Conservation (phyloP, 208 protist genomes). For the Histomonas meleagridis region DNA sequence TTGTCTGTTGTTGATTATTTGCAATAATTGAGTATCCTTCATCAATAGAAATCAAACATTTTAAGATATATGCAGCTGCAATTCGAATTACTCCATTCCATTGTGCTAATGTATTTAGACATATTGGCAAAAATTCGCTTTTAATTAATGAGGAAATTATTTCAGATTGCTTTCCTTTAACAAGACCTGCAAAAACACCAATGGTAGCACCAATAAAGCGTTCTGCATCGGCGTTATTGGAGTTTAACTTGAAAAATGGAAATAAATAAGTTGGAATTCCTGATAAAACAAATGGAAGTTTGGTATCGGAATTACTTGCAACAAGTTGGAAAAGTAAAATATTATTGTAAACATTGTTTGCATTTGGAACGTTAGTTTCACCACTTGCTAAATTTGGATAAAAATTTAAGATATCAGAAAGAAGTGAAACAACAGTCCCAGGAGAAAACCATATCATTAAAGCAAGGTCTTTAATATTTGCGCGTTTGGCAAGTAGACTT, state of each 20-base stretch:
- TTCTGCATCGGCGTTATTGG: not conserved
- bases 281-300: not conserved
- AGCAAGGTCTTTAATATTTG: not conserved
- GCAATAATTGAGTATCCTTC: too few relatives aligned
- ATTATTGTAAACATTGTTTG: not conserved
- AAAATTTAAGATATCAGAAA: not conserved
- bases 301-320: not conserved
- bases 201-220: not conserved
- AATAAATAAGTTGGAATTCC: conserved; percentile 1
- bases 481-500: not conserved
- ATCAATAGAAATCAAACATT: too few relatives aligned
- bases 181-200: not conserved
- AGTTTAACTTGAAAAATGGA: not conserved
- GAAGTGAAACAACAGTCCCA: not conserved
- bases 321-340: not conserved
- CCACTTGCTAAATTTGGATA: not conserved
- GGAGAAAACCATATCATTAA: not conserved
- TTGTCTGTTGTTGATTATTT: too few relatives aligned
- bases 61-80: too few relatives aligned
- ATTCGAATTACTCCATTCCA: too few relatives aligned
- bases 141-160: too few relatives aligned
- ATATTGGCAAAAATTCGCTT: too few relatives aligned
- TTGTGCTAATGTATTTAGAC: too few relatives aligned
- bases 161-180: not conserved
- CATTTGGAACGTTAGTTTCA: not conserved